Percentiles rank a stretch among this genome's conserved stretches.
Evolutionary conservation across 495 filamentous ascomycete species (phyloP).

Genomic region (Aspergillus mulundensis): DNA sequence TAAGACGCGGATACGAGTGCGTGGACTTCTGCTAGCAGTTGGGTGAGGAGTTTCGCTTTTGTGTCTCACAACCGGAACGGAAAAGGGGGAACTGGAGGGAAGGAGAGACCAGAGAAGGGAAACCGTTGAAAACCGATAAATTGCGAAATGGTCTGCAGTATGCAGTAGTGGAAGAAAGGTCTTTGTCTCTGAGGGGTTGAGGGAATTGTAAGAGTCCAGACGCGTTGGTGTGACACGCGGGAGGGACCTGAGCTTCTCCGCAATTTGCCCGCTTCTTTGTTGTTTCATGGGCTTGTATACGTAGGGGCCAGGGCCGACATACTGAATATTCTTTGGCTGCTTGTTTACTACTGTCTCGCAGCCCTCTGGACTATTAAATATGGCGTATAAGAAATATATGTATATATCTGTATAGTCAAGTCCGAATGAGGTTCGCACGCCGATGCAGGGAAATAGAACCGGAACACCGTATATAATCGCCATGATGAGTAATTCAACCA

Average conservation of each 20-base stretch:
- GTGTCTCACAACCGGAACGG: neutral
- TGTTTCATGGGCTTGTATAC: neutral
- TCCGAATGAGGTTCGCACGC: neutral
- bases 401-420: neutral
- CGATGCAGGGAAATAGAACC: neutral
- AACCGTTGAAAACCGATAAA: neutral
- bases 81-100: neutral
- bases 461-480: neutral
- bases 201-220: neutral
- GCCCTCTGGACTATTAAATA: no score
- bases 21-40: no score
- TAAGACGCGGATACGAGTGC: neutral
- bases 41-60: neutral
- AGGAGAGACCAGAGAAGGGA: neutral
- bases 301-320: no score
- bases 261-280: no score
- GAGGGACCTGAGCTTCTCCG: conserved; percentile 11
- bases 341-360: no score
- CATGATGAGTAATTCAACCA: neutral
- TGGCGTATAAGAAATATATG: no score
- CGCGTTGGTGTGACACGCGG: conserved; percentile 12
- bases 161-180: neutral
- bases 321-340: no score
- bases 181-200: neutral
- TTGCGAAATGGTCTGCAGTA: neutral